phyloP scores from a whole-genome alignment of 2,329 filamentous ascomycete species.

The Bipolaris sorokiniana region DNA sequence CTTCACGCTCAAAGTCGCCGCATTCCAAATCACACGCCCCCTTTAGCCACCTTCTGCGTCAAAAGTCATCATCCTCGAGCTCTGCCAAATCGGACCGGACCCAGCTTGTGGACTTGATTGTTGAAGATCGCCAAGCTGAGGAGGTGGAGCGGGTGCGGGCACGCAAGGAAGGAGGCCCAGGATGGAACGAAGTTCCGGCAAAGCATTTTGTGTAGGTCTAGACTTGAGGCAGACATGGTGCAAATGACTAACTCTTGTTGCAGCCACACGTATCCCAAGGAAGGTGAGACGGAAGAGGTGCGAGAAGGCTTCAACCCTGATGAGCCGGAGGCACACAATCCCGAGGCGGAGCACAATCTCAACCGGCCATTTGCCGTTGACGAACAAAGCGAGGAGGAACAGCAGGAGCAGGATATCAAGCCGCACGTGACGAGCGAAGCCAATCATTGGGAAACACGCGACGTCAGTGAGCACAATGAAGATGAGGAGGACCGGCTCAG shows the following conservation, averaged over 20 bases:
- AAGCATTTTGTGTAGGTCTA: constrained; percentile 61
- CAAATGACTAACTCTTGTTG: constrained; percentile 11
- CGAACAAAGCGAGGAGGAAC: constrained; percentile 43
- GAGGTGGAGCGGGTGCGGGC: constrained; percentile 66
- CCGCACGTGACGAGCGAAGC: constrained; percentile 53
- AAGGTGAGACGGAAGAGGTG: constrained; percentile 58
- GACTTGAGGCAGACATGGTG: not conserved
- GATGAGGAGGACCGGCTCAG: constrained; percentile 33
- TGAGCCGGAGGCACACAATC: constrained; percentile 50
- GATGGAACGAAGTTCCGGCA: constrained; percentile 63
- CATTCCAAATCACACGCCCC: constrained; percentile 43
- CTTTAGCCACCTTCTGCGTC: constrained; percentile 50
- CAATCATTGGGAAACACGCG: constrained; percentile 51
- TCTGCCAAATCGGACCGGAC: constrained; percentile 62
- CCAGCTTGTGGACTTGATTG: constrained; percentile 70
- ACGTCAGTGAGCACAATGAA: constrained; percentile 30
- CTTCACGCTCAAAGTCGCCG: constrained; percentile 45
- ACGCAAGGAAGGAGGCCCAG: constrained; percentile 66
- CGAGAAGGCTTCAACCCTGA: constrained; percentile 63
- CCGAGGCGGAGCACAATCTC: constrained; percentile 53
- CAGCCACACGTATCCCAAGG: constrained; percentile 56
- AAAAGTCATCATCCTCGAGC: constrained; percentile 55
- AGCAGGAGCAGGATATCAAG: constrained; percentile 41
- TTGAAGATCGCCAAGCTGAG: constrained; percentile 68
- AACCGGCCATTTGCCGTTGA: constrained; percentile 53